Evolutionary conservation across 805 yeast genomes (phyloP), one percentile per base, ranked within the genome.

Genomic region (Nakazawaea anatomiae): DNA sequence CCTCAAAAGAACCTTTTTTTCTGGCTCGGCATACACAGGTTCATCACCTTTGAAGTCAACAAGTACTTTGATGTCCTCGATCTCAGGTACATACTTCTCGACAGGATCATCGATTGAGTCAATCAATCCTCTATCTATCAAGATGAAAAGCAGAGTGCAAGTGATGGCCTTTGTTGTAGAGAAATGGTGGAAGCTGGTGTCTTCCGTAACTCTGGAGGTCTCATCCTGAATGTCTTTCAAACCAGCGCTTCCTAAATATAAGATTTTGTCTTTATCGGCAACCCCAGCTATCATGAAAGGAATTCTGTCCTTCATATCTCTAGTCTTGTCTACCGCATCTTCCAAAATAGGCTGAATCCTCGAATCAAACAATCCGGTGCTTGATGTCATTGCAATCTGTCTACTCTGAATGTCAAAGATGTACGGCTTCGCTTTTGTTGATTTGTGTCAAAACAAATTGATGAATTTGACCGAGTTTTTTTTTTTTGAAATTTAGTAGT

Each of bases 91-190:
- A 29, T 64, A 53, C 6, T 57, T 42, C 35, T 66, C 66, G 30
- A 67, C 58, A 31, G 62, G 64, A 9, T 60, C 70, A 46, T 66
- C 67, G 46, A 69, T 67, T 28, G 67, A 55, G 6, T 52, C 55
- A 36, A 70, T 45, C 14, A 54, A 42, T 1, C 71, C 73, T 40
- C 58, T 57, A 36, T 70, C 75, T 18, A 65, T 63, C 30, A 67
- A 53, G 47, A 66, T 72, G 36, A 70, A 52, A 1, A 57, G 50
- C 1, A 67, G 70, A 36, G 64, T 59, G 0, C 64, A 56, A 8
- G 66, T 60, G 6, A 67, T 47, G 25, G 63, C 47, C 53, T 69
- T 69, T 5, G 73, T 64, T 38, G 67, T 60, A 6, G 68, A 63
- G 12, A 64, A 69, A 38, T 64, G 53, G 61, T 65, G 58, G 48